These are phyloP conservation scores for Saccharomycopsis malanga DNA, from an alignment of 805 yeast species.

Conservation along the genomic window DNA sequence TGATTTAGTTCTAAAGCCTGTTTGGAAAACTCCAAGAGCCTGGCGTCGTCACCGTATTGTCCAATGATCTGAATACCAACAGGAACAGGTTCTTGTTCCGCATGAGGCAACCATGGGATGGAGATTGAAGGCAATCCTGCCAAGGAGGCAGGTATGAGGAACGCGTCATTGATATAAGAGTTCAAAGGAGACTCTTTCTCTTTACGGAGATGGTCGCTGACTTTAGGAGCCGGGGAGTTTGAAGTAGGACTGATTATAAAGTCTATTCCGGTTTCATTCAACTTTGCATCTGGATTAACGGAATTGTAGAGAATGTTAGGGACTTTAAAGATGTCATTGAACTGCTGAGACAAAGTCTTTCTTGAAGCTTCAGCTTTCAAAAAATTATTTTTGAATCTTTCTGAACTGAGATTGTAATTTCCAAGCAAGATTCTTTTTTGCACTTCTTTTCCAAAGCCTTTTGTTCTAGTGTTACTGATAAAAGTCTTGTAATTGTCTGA, in stretches of 20 bases:
- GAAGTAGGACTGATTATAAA: conserved; percentile 71
- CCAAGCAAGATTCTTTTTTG: conserved; percentile 80
- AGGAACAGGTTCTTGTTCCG: conserved; percentile 12
- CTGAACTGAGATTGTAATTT: conserved; percentile 75
- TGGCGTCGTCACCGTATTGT: conserved; percentile 75
- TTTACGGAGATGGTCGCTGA: conserved; percentile 36
- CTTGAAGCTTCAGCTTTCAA: conserved; percentile 68
- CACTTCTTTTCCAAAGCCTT: conserved; percentile 76
- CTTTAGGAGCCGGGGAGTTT: conserved; percentile 45
- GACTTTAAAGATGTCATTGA: conserved; percentile 53
- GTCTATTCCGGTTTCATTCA: conserved; percentile 46
- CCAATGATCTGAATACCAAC: conserved; percentile 78
- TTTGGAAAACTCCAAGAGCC: conserved; percentile 39
- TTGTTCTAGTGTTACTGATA: conserved; percentile 53
- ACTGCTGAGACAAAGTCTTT: conserved; percentile 50
- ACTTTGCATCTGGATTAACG: conserved; percentile 16
- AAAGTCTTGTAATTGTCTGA: conserved; percentile 31
- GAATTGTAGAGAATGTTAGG: conserved; percentile 34
- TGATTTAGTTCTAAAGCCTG: too few species aligned
- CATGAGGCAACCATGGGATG: conserved; percentile 46
- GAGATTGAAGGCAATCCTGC: conserved; percentile 87
- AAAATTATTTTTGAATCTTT: conserved; percentile 62
- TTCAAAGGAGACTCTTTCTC: conserved; percentile 43
- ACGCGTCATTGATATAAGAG: conserved; percentile 71
- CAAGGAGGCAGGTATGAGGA: conserved; percentile 84